Evolutionary conservation across 768 basidiomycete species (phyloP).

Genomic region (Albatrellus ellisii): DNA sequence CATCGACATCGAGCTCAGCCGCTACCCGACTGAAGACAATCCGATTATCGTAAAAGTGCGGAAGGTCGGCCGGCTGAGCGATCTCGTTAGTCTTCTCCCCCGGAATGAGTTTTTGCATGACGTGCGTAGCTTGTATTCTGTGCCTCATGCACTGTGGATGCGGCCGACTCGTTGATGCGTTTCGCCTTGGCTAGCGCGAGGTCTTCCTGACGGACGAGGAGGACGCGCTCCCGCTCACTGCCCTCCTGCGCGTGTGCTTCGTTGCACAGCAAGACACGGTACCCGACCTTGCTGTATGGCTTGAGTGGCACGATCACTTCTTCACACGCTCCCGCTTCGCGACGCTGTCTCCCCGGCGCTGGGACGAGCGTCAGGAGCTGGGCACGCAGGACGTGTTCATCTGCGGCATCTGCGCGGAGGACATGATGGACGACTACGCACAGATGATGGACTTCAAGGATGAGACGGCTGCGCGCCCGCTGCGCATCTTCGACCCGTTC

Average conservation of each 20-base stretch:
- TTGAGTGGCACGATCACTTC: constrained; percentile 29
- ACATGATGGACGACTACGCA: constrained; percentile 13
- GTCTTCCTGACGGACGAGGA: constrained; percentile 43
- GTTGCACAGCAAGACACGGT: constrained; percentile 27
- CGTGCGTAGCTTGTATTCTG: constrained; percentile 24
- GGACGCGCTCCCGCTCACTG: constrained; percentile 20
- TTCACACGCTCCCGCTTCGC: constrained; percentile 42
- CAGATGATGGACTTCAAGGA: constrained; percentile 18
- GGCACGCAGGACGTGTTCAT: constrained; percentile 25
- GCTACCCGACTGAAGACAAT: constrained; percentile 8
- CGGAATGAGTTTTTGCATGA: constrained; percentile 36
- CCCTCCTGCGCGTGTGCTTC: constrained; percentile 35
- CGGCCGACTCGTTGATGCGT: background rate
- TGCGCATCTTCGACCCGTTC: constrained; percentile 30
- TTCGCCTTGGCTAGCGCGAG: constrained; percentile 32
- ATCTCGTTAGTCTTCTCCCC: constrained; percentile 28
- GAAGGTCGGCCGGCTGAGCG: constrained; percentile 26
- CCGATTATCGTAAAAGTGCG: constrained; percentile 20
- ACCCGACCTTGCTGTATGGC: constrained; percentile 12
- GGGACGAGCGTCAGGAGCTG: constrained; percentile 25
- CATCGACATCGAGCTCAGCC: constrained; percentile 20
- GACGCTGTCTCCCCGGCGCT: constrained; percentile 14
- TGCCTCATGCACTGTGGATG: background rate
- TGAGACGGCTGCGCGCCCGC: constrained; percentile 14
- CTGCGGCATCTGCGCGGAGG: constrained; percentile 31